These are phyloP conservation scores for Betula pendula DNA, from an alignment of 306 rosid genomes.

Conservation along the genomic window DNA sequence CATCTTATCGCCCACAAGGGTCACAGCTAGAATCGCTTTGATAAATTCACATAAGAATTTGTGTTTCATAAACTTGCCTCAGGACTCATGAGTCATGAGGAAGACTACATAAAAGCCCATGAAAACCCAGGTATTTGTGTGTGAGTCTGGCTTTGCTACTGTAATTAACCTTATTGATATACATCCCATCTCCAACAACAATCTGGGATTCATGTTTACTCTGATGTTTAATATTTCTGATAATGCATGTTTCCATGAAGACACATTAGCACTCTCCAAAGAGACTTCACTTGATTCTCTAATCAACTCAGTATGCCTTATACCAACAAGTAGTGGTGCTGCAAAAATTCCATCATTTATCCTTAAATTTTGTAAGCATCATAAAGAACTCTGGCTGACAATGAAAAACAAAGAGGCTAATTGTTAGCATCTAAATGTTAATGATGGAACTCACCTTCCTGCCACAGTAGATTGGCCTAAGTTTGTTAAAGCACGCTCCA, in stretches of 20 bases:
- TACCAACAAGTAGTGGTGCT: neutral
- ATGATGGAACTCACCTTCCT: constrained; percentile 58
- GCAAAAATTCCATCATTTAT: neutral
- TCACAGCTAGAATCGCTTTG: neutral
- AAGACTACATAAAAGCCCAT: neutral
- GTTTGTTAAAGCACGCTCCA: constrained; percentile 74
- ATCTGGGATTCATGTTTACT: neutral
- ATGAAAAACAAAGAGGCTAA: neutral
- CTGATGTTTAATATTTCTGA: neutral
- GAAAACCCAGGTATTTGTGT: neutral
- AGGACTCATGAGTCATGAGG: neutral
- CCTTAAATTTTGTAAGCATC: constrained; percentile 14
- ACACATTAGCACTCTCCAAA: neutral
- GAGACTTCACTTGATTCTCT: neutral
- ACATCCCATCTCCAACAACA: neutral
- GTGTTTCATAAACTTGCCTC: neutral
- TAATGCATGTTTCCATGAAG: neutral
- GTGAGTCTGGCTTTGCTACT: neutral
- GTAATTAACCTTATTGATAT: neutral
- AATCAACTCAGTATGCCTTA: constrained; percentile 2
- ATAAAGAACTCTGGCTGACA: constrained; percentile 11
- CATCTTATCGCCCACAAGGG: neutral
- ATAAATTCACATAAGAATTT: neutral
- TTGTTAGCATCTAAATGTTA: constrained; percentile 10
- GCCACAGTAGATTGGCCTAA: constrained; percentile 47